Base-by-base conservation (phyloP, 2,329 filamentous ascomycete genomes). In the Calonectria hawksworthii region DNA sequence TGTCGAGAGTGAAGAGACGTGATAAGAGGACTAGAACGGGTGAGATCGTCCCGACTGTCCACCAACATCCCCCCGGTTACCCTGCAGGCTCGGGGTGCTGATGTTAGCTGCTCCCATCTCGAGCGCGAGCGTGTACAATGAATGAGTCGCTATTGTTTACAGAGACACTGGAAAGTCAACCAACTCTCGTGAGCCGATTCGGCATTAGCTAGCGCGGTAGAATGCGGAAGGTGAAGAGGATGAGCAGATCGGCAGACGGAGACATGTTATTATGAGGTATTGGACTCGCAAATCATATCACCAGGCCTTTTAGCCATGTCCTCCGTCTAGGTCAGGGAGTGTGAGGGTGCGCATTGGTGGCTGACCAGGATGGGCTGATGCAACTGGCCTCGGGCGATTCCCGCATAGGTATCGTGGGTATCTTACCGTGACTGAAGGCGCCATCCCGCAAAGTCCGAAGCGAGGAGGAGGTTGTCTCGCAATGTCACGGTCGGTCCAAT, bases 281-380 rank as follows among this genome's bases (percentile, higher is more conserved):
- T 65, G 56, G 26, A 56, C 54, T 34, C 47, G 36, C 44, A 44
- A 28, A 73, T 73, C 70, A 73, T 56, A 69, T 73, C 65, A 73
- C 66, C 36, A 59, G 36, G 34, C 9, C 36, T 63, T 54, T 47
- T 28, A 36, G 23, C 63, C 63, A 68, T 68, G 34, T 44, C 32
- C 11, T 36, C 23, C 41, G 38, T 50, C 41, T 26, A 32, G 70
- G 63, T 65, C 68, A n/a, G n/a, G 79, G 76, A 75, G 79, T 77
- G 79, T 79, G 77, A 80, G 68, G 71, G 70, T 52, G 67, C 34
- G 70, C 54, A 54, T 41, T 74, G 65, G 75, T 77, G 77, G 77
- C 74, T 78, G 79, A 70, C 54, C 72, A 64, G 67, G 68, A 77
- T 80, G 77, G 79, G 63, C 75, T 78, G 75, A 80, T 80, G 75